Evolutionary conservation across 345 rosid species (phyloP).

Genomic region (Trapa incisa): DNA sequence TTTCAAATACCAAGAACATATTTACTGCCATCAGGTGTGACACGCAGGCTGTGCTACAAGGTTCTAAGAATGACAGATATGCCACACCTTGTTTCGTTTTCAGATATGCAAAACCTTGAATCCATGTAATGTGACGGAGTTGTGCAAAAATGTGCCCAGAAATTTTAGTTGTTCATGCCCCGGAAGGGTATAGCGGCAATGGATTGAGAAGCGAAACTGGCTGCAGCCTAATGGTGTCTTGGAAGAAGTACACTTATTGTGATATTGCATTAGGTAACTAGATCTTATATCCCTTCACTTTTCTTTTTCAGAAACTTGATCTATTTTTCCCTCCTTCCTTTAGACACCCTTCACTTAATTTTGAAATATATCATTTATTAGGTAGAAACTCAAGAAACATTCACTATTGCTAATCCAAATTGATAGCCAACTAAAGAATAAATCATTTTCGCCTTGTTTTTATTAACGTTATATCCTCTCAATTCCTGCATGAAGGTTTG

Average conservation of each 20-base stretch:
- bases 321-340: no score
- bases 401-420: no score
- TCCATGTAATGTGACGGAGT: background rate
- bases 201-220: conserved; percentile 10
- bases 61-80: background rate
- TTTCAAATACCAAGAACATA: conserved; percentile 5
- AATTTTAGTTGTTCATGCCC: conserved; percentile 23
- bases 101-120: conserved; percentile 15
- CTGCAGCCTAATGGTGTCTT: conserved; percentile 1
- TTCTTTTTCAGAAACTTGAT: no score
- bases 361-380: no score
- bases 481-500: background rate
- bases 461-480: no score
- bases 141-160: background rate
- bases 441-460: no score
- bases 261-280: conserved; percentile 6
- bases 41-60: background rate
- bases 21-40: conserved; percentile 8
- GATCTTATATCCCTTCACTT: background rate
- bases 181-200: conserved; percentile 16
- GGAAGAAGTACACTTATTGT: background rate
- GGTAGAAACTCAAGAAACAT: no score
- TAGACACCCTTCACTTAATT: no score
- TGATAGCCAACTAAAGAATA: no score
- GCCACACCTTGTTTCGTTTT: background rate